Conservation (phyloP, 208 protist species). For the Phytomonas sp. region DNA sequence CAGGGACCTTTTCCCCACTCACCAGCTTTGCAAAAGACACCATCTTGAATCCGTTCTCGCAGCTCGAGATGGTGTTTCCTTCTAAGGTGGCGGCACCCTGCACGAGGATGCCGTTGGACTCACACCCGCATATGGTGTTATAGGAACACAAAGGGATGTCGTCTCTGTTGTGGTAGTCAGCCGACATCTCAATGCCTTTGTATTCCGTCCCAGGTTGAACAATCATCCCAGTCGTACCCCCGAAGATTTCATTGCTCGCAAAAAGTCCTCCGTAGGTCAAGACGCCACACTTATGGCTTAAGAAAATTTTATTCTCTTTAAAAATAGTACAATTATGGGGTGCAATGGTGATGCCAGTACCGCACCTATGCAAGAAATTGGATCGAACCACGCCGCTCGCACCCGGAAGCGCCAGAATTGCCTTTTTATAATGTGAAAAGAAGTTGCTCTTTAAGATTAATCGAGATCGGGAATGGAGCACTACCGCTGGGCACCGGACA, state of each 20-base stretch:
- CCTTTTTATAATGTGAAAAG: constrained; percentile 18
- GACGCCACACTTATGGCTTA: constrained; percentile 40
- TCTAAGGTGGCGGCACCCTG: constrained; percentile 39
- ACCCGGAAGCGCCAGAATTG: constrained; percentile 30
- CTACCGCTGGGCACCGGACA: background rate
- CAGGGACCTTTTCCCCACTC: constrained; percentile 11
- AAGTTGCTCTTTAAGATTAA: background rate
- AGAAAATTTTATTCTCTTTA: constrained; percentile 41
- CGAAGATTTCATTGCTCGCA: constrained; percentile 52
- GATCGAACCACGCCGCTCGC: constrained; percentile 30
- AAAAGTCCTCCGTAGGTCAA: constrained; percentile 57
- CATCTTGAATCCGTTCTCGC: constrained; percentile 48
- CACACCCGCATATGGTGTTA: constrained; percentile 57
- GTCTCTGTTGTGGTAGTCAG: constrained; percentile 25
- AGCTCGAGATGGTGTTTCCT: constrained; percentile 55
- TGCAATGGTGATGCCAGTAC: constrained; percentile 29
- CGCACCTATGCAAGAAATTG: constrained; percentile 44
- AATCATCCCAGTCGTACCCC: constrained; percentile 37
- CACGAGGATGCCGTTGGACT: constrained; percentile 47
- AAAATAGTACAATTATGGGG: constrained; percentile 52
- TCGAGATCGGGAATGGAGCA: background rate
- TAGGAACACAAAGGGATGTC: constrained; percentile 27
- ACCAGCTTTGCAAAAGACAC: constrained; percentile 14
- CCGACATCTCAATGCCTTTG: constrained; percentile 35
- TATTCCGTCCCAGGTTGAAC: constrained; percentile 39